These are phyloP conservation scores for Dendrocalamus latiflorus DNA, from an alignment of 202 grass and related monocot species.

Conservation along the genomic window DNA sequence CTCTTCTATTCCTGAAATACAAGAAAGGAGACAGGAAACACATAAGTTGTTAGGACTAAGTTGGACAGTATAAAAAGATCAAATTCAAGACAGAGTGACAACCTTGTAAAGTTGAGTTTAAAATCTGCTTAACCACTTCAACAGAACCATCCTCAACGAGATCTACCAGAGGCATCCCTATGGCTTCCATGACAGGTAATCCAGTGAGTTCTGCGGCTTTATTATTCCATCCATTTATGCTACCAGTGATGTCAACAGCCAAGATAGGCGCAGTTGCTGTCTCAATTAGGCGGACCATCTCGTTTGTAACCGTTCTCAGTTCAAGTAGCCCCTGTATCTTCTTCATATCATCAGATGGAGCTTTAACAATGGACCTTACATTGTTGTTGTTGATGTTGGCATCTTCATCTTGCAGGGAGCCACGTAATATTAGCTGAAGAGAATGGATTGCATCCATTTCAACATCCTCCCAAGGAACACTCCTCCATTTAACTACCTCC, in stretches of 20 bases:
- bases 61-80: constrained; percentile 4
- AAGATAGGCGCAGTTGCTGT: constrained; percentile 83
- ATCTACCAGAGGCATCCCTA: constrained; percentile 73
- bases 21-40: constrained; percentile 10
- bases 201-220: constrained; percentile 86
- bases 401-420: constrained; percentile 66
- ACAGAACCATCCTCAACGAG: constrained; percentile 71
- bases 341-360: constrained; percentile 63
- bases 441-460: constrained; percentile 99
- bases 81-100: constrained; percentile 10
- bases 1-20: constrained; percentile 82
- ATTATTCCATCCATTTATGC: constrained; percentile 89
- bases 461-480: constrained; percentile 96
- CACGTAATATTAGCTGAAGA: constrained; percentile 90
- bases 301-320: constrained; percentile 74
- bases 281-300: constrained; percentile 93
- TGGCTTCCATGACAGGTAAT: constrained; percentile 65
- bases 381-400: constrained; percentile 43
- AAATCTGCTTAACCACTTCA: constrained; percentile 63
- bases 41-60: constrained; percentile 14
- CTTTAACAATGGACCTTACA: constrained; percentile 58
- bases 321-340: constrained; percentile 75
- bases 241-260: constrained; percentile 70
- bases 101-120: constrained; percentile 81
- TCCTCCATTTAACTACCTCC: constrained; percentile 93